Evolutionary conservation across 257 asterid genomes (phyloP).

Genomic region (Primulina tabacum): DNA sequence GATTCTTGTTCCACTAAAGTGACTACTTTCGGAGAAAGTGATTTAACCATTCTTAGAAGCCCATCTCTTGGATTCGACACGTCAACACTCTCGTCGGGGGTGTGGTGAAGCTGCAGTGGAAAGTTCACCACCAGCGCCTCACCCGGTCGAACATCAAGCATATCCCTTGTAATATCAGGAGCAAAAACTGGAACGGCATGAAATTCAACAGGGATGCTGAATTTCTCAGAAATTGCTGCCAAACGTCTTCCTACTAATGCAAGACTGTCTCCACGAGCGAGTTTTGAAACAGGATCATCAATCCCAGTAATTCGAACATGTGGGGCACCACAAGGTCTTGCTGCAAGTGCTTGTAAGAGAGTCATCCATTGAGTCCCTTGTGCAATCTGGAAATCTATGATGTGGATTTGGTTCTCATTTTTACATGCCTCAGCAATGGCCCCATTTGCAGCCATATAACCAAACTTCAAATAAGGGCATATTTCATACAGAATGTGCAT

Average conservation of each 20-base stretch:
- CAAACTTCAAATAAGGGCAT: slow-evolving; percentile 89
- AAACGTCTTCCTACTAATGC: slow-evolving; percentile 47
- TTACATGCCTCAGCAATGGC: slow-evolving; percentile 90
- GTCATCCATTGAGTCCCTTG: slow-evolving; percentile 97
- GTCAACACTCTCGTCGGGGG: slow-evolving; percentile 88
- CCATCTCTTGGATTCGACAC: slow-evolving; percentile 81
- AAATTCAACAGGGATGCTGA: slow-evolving; percentile 71
- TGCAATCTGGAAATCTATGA: slow-evolving; percentile 82
- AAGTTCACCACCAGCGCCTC: slow-evolving; percentile 86
- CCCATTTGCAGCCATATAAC: slow-evolving; percentile 96
- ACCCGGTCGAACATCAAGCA: slow-evolving; percentile 71
- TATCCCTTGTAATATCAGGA: slow-evolving; percentile 52
- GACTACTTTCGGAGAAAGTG: slow-evolving; percentile 68
- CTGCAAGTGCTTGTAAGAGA: slow-evolving; percentile 85
- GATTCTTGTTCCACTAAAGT: slow-evolving; percentile 93
- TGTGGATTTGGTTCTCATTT: slow-evolving; percentile 77
- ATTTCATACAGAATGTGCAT: slow-evolving; percentile 83
- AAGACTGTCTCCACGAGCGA: slow-evolving; percentile 80
- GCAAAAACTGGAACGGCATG: slow-evolving; percentile 76
- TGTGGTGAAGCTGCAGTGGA: slow-evolving; percentile 88
- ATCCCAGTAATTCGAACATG: slow-evolving; percentile 89
- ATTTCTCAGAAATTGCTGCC: slow-evolving; percentile 62
- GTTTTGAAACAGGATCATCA: slow-evolving; percentile 77
- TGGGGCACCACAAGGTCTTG: slow-evolving; percentile 86
- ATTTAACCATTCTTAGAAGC: slow-evolving; percentile 70